These are phyloP conservation scores for Xerocomus nothofagi DNA, from an alignment of 1,284 basidiomycete genomes.

Conservation along the genomic window DNA sequence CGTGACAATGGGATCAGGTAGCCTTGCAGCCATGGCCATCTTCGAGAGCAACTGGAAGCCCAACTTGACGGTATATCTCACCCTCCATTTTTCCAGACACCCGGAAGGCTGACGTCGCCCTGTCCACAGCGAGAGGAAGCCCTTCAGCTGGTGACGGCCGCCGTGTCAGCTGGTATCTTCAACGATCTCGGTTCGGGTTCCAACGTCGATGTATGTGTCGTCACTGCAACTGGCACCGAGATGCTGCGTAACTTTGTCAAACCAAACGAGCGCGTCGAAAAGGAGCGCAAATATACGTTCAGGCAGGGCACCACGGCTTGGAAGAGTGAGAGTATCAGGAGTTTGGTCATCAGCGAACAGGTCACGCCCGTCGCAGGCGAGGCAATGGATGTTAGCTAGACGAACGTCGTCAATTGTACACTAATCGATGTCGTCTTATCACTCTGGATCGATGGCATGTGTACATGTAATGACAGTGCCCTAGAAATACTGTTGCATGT, in stretches of 20 bases:
- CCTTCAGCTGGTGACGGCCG: constrained; percentile 80
- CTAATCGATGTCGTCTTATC: neutral
- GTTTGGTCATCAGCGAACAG: constrained; percentile 72
- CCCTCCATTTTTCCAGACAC: neutral
- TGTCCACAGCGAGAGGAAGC: constrained; percentile 74
- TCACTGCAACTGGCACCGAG: constrained; percentile 81
- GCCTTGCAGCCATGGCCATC: constrained; percentile 96
- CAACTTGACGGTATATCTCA: constrained; percentile 70
- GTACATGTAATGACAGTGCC: constrained; percentile 11
- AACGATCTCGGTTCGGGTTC: constrained; percentile 98
- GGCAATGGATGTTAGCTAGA: constrained; percentile 73
- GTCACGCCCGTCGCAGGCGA: constrained; percentile 55
- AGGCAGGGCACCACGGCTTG: constrained; percentile 85
- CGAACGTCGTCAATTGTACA: constrained; percentile 2
- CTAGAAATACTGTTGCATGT: constrained; percentile 17
- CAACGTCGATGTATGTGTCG: constrained; percentile 96
- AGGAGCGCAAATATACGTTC: constrained; percentile 79
- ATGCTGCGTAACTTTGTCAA: constrained; percentile 89
- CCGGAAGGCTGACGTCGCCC: constrained; percentile 11
- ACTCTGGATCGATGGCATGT: neutral
- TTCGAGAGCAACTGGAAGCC: constrained; percentile 90
- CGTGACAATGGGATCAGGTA: constrained; percentile 98
- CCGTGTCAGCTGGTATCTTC: constrained; percentile 96
- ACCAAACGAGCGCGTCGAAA: constrained; percentile 86
- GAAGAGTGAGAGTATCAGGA: constrained; percentile 77